These are phyloP conservation scores for Leishmania major DNA, from an alignment of 208 protist genomes.

Conservation along the genomic window DNA sequence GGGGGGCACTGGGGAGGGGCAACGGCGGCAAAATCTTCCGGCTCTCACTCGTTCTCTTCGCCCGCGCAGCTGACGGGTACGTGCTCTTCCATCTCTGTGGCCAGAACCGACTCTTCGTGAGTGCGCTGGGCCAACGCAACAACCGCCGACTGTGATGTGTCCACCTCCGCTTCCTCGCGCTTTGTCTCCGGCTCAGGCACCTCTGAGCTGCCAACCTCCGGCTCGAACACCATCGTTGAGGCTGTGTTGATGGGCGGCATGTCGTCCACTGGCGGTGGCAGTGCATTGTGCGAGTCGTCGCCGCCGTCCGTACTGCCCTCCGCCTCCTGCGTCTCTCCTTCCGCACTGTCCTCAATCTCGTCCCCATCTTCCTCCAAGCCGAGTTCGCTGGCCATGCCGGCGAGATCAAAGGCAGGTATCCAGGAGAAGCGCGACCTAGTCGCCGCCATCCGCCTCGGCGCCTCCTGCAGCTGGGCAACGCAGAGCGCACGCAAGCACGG, in stretches of 20 bases:
- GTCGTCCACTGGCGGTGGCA: background rate
- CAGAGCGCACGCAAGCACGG: slow-evolving; percentile 39
- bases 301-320: background rate
- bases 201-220: background rate
- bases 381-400: background rate
- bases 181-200: background rate
- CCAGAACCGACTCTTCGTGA: background rate
- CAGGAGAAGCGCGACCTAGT: slow-evolving; percentile 12
- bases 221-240: background rate
- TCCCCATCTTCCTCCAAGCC: background rate
- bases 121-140: background rate
- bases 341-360: slow-evolving; percentile 4
- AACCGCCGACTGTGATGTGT: background rate
- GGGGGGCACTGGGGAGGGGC: slow-evolving; percentile 10
- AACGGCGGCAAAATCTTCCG: background rate
- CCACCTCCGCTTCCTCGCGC: too few relatives aligned
- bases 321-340: background rate
- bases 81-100: background rate
- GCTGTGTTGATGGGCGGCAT: background rate
- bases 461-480: slow-evolving; percentile 20
- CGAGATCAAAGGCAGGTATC: background rate
- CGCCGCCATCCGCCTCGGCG: background rate
- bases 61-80: slow-evolving; percentile 1
- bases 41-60: background rate
- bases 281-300: background rate